Conservation (phyloP, 2,329 filamentous ascomycete species). For the Colletotrichum somersetense region DNA sequence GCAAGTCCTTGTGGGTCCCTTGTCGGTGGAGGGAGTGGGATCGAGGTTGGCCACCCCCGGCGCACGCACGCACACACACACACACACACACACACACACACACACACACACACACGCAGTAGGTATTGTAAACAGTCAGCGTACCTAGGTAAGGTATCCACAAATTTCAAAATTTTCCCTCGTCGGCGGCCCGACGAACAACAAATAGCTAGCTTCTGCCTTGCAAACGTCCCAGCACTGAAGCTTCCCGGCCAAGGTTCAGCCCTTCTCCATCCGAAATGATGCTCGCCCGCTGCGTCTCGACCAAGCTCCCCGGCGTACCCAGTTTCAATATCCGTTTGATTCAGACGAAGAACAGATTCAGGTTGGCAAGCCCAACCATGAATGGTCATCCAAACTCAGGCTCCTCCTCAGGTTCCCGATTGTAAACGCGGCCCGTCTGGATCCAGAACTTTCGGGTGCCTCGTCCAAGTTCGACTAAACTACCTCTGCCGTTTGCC, state of each 20-base stretch:
- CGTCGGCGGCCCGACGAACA: constrained; percentile 9
- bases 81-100: not conserved
- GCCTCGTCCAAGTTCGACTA: constrained; percentile 10
- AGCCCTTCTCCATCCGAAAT: constrained; percentile 25
- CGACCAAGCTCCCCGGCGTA: constrained; percentile 20
- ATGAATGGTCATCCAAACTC: not conserved
- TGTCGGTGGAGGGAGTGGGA: constrained; percentile 22
- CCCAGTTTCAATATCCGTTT: constrained; percentile 33
- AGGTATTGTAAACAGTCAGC: constrained; percentile 16
- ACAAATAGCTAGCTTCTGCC: not conserved
- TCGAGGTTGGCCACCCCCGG: constrained; percentile 26
- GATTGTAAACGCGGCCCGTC: constrained; percentile 13
- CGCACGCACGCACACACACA: not conserved
- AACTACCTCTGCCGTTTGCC: constrained; percentile 24
- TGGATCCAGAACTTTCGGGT: not conserved
- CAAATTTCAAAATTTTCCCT: constrained; percentile 37
- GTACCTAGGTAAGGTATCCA: constrained; percentile 12
- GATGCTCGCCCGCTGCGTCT: constrained; percentile 22
- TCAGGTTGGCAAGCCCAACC: constrained; percentile 4
- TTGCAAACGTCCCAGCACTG: not conserved
- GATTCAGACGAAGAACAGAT: constrained; percentile 4
- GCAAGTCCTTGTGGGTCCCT: constrained; percentile 36
- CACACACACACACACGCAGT: constrained; percentile 5
- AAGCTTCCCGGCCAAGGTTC: constrained; percentile 29
- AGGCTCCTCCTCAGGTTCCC: constrained; percentile 4